These are phyloP conservation scores for Prunus dulcis DNA, from an alignment of 306 rosid species.

Conservation along the genomic window DNA sequence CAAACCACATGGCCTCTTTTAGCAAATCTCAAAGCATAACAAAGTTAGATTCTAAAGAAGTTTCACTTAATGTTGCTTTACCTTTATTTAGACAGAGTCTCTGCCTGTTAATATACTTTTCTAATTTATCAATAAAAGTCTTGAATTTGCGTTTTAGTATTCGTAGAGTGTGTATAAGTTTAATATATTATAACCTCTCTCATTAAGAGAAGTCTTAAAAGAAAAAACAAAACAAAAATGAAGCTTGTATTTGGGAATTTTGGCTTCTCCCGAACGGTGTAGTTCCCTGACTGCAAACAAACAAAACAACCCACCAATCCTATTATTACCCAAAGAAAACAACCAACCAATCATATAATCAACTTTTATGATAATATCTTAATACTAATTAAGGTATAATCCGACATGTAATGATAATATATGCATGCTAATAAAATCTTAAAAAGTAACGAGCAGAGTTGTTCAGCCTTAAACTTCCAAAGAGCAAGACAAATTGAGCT, in stretches of 20 bases:
- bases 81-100: not conserved
- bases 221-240: too few species aligned
- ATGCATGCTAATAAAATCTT: not conserved
- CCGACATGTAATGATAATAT: not conserved
- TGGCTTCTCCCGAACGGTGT: not conserved
- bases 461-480: not conserved
- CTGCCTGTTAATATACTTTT: too few species aligned
- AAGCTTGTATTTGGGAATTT: not conserved
- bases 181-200: fast-evolving
- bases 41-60: not conserved
- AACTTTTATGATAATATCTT: not conserved
- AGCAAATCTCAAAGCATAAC: not conserved
- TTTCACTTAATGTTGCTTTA: not conserved
- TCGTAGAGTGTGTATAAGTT: fast-evolving
- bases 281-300: not conserved
- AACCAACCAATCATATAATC: not conserved
- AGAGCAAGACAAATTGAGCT: not conserved
- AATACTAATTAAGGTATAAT: not conserved
- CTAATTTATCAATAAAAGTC: too few species aligned
- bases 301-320: not conserved
- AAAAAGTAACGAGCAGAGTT: not conserved
- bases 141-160: fast-evolving
- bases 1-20: too few species aligned
- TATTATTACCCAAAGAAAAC: too few species aligned
- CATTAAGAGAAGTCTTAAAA: too few species aligned